Evolutionary conservation across 2,329 filamentous ascomycete genomes (phyloP).

Genomic region (Calonectria naviculata): DNA sequence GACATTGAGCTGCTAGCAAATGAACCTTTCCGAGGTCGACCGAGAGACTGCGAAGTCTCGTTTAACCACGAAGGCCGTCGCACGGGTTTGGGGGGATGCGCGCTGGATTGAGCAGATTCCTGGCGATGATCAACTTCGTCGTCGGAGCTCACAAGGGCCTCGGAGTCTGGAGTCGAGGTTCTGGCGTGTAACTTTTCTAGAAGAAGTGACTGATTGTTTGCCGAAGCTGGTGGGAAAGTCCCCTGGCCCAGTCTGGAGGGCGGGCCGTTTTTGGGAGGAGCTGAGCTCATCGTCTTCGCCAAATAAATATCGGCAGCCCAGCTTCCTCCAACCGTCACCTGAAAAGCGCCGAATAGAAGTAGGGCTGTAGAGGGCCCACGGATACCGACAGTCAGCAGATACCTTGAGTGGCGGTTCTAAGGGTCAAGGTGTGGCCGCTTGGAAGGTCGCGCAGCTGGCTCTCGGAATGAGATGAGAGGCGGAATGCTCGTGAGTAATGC

Average conservation of each 20-base stretch:
- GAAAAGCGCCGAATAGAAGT: not conserved
- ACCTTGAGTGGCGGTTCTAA: conserved; percentile 2
- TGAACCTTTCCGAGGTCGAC: conserved; percentile 78
- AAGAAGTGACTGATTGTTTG: conserved; percentile 72
- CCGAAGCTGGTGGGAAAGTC: conserved; percentile 56
- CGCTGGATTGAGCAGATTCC: conserved; percentile 58
- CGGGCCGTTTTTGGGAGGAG: conserved; percentile 60
- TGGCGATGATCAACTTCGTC: conserved; percentile 83
- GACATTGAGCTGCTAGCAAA: conserved; percentile 82
- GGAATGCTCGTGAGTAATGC: not conserved
- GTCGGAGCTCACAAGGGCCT: conserved; percentile 92
- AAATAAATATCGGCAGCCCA: conserved; percentile 14
- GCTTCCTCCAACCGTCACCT: conserved; percentile 22
- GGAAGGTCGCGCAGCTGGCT: conserved; percentile 7
- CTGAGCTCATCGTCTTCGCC: conserved; percentile 60
- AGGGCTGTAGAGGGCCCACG: not conserved
- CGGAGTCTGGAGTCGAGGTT: conserved; percentile 92
- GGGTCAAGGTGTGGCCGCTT: not conserved
- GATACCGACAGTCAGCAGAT: not conserved
- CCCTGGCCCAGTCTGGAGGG: conserved; percentile 63
- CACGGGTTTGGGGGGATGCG: conserved; percentile 69
- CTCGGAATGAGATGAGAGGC: not conserved
- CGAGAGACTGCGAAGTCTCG: conserved; percentile 75
- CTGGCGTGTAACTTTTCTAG: conserved; percentile 83
- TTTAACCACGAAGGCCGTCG: conserved; percentile 88